Percentiles rank a stretch among this genome's conserved stretches.
phyloP scores from a whole-genome alignment of 768 basidiomycete species.

The Russula dissimulans region DNA sequence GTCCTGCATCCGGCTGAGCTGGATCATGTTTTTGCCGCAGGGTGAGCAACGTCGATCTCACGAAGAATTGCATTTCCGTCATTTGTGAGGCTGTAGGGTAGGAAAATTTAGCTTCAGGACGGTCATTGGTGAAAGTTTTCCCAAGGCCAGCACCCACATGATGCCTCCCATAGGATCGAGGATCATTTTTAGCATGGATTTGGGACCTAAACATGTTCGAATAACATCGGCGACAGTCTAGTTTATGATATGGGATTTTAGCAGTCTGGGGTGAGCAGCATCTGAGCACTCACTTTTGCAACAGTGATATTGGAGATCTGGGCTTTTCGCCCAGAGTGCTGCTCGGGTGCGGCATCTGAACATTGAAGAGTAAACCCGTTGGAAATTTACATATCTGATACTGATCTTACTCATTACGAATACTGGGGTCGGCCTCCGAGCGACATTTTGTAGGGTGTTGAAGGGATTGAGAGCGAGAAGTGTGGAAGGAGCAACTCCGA shows the following conservation, averaged over 20 bases:
- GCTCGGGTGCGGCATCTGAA: conserved; percentile 85
- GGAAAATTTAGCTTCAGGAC: neutral
- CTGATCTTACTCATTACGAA: conserved; percentile 66
- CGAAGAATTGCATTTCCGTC: conserved; percentile 98
- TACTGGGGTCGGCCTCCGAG: conserved; percentile 70
- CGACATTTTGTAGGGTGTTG: conserved; percentile 24
- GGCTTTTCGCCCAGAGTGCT: conserved; percentile 90
- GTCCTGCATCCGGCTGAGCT: conserved; percentile 93
- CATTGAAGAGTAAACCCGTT: conserved; percentile 6
- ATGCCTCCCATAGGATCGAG: conserved; percentile 99
- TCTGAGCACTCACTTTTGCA: conserved; percentile 59
- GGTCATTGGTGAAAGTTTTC: neutral
- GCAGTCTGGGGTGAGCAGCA: neutral
- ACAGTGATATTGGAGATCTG: conserved; percentile 96
- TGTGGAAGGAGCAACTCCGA: neutral
- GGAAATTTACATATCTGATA: neutral
- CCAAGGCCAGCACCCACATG: conserved; percentile 43
- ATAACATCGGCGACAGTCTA: conserved; percentile 98
- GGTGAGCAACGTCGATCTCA: conserved; percentile 98
- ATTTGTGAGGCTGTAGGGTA: conserved; percentile 73
- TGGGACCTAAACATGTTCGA: conserved; percentile 92
- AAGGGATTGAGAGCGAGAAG: neutral
- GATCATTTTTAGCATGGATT: conserved; percentile 99
- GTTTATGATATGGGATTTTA: neutral
- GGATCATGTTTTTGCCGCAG: conserved; percentile 99